Base-by-base conservation (phyloP, 2,329 filamentous ascomycete species). In the Herpotrichia juniperi region DNA sequence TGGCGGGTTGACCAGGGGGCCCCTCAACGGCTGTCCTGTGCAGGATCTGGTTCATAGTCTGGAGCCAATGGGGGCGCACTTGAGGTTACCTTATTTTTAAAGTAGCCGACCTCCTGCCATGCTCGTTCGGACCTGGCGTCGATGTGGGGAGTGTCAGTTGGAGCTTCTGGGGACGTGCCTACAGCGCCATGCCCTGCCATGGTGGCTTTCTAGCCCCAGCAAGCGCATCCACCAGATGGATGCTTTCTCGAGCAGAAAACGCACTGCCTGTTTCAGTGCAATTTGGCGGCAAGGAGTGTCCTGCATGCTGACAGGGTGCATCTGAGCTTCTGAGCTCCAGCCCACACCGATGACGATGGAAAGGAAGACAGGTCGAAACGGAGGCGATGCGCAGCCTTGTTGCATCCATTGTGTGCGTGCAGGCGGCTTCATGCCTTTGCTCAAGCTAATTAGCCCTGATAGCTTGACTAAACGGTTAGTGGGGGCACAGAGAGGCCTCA, bases 251-350 rank as follows among this genome's bases (percentile, higher is more conserved):
- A 51, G 50, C 55, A 64, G 59, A 53, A 61, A 50, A 48, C 51
- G 64, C 66, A 58, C 62, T 64, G 58, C 53, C 59, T 50, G 64
- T 69, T 69, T 68, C 62, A 66, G 62, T 51, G 55, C 49, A 58
- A 56, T 46, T 45, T 31, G 56, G 54, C 34, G 57, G 56, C 65
- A 67, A 58, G 66, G 63, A 57, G 51, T 55, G 54, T 58, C 51
- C 57, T 66, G 64, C 64, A 66, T 56, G 66, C 63, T 69, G 61
- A 68, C 63, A 53, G 52, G 51, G 30, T 31, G n/a, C 47, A 24
- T 16, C 12, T 22, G n/a, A 46, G 47, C 44, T 52, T 60, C 51
- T 54, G 53, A 60, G 21, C 21, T 22, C 50, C 51, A 44, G 46
- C 51, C 25, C 40, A 43, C 52, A 44, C 59, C 57, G 54, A 57